Conservation (phyloP, 2,329 filamentous ascomycete species). For the Alternaria sp. region DNA sequence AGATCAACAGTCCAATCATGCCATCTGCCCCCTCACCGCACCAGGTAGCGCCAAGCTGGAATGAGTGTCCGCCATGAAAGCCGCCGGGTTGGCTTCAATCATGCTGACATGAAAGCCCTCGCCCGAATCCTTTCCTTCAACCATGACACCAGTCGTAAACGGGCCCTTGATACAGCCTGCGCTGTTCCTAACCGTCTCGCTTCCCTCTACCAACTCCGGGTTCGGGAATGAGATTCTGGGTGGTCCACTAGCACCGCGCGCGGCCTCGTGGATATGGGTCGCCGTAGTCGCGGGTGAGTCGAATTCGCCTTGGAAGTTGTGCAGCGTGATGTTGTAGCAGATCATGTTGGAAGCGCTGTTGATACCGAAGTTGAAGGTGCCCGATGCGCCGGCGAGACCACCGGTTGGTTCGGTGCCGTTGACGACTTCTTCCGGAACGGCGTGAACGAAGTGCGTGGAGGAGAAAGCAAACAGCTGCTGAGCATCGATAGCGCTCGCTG, state of each 20-base stretch:
- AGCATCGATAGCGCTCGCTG: constrained; percentile 7
- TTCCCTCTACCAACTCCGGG: constrained; percentile 22
- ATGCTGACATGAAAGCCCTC: constrained; percentile 57
- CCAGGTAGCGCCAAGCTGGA: constrained; percentile 60
- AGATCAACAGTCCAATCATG: background rate
- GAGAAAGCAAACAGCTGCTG: constrained; percentile 52
- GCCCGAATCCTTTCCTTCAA: constrained; percentile 55
- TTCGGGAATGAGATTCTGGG: constrained; percentile 52
- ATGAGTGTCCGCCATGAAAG: constrained; percentile 63
- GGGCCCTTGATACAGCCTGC: constrained; percentile 35
- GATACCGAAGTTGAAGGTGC: constrained; percentile 61
- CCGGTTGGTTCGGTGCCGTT: constrained; percentile 53
- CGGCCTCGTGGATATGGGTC: constrained; percentile 63
- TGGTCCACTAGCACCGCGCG: constrained; percentile 56
- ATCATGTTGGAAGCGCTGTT: constrained; percentile 54
- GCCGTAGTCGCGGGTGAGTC: constrained; percentile 60
- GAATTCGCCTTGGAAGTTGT: constrained; percentile 59
- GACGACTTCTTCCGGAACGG: constrained; percentile 60
- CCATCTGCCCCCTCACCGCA: constrained; percentile 59
- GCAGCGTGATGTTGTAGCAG: constrained; percentile 60
- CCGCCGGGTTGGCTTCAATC: constrained; percentile 59
- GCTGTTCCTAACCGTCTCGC: constrained; percentile 23
- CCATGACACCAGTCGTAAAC: constrained; percentile 42
- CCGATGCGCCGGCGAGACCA: constrained; percentile 54
- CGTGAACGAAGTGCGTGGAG: constrained; percentile 56